These are phyloP conservation scores for Lophium mytilinum DNA, from an alignment of 495 filamentous ascomycete species.

Conservation along the genomic window DNA sequence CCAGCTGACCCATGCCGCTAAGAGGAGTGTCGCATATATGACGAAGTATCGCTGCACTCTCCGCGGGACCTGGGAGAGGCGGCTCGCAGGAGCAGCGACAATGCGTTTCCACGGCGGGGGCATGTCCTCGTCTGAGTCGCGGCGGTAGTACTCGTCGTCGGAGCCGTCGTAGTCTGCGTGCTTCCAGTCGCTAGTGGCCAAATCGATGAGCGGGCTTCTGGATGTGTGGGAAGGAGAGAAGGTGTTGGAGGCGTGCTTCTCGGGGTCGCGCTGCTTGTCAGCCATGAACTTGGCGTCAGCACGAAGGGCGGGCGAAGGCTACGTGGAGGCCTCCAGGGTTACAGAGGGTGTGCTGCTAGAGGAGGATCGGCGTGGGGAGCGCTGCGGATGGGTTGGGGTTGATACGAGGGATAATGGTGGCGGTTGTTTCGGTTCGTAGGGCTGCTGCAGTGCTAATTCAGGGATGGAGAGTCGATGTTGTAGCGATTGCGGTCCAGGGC, in stretches of 20 bases:
- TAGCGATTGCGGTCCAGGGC: no score
- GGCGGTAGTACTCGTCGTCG: not conserved
- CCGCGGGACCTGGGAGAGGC: not conserved
- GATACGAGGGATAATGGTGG: no score
- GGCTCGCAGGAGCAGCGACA: not conserved
- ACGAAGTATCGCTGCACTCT: not conserved
- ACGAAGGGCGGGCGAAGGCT: not conserved
- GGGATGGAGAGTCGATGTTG: no score
- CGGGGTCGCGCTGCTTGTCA: not conserved
- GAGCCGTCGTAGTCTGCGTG: not conserved
- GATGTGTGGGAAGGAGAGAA: not conserved
- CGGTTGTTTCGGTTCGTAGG: no score
- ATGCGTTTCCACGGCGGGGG: not conserved
- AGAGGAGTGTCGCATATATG: not conserved
- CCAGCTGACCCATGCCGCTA: not conserved
- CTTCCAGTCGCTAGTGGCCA: not conserved
- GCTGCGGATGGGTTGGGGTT: not conserved
- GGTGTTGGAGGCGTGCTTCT: not conserved
- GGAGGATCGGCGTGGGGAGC: not conserved
- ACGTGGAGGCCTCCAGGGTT: not conserved
- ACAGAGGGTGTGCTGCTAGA: not conserved
- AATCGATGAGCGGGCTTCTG: not conserved
- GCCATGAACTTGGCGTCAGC: not conserved
- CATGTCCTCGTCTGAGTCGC: not conserved
- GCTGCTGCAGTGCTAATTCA: no score